Evolutionary conservation across 805 yeast species (phyloP), one percentile per base, ranked within the genome.

Genomic region (Ogataea sp.): DNA sequence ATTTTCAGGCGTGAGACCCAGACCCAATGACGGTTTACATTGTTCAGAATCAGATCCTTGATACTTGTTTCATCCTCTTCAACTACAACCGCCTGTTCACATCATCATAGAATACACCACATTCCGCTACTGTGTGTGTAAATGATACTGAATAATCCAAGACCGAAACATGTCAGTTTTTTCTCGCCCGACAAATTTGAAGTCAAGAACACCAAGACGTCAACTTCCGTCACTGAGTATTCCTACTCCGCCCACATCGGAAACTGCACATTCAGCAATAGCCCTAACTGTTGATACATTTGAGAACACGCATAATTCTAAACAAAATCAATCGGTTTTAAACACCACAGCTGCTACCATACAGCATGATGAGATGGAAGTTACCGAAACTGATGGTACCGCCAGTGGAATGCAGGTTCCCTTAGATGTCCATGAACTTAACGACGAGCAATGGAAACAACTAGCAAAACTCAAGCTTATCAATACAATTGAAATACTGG

Each of bases 371-470:
- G 10, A 31, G 36, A 7, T 25, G 32, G 6, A 10, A 24, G 15
- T 27, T 29, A n/a, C 38, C 39, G 5, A 30, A 41, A 16, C 35
- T 34, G 9, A 31, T 30, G n/a, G 20, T 41, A 30, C 36, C 14
- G 17, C 26, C 9, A 29, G 33, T 32, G 16, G 34, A 31, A 13
- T n/a, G 26, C 13, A 17, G 31, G 17, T 38, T 36, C 4, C n/a
- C 14, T 36, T 16, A 39, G 75, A 68, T 41, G 68, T 78, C 18
- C 72, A 70, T 36, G 75, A 75, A 28, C 56, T 86, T 35, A 80
- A 80, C 21, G 87, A 83, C 37, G 76, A 74, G 14, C 87, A 80
- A 38, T 89, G 97, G 96, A 72, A 75, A 46, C 49, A 59, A 3
- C 64, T 80, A 2, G 78, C 83, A 13, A 68, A 74, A 39, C 58